These are phyloP conservation scores for Auricularia heimuer DNA, from an alignment of 768 basidiomycete species.

Conservation along the genomic window DNA sequence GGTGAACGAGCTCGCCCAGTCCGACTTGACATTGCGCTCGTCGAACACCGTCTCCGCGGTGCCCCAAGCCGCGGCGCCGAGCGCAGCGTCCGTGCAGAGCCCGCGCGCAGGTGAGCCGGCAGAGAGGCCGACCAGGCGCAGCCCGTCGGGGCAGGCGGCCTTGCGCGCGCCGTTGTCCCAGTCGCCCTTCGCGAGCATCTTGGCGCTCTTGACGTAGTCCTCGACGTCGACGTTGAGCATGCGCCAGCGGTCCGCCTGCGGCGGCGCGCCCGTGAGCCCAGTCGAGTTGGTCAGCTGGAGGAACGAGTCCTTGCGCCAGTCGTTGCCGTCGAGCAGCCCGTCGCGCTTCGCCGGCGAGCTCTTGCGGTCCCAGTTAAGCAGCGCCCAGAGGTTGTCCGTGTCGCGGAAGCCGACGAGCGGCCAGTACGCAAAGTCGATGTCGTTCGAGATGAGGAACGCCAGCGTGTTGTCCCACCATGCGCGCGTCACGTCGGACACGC, in stretches of 20 bases:
- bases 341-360: neutral
- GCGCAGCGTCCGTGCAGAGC: slow-evolving; percentile 6
- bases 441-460: neutral
- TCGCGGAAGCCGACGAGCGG: slow-evolving; percentile 6
- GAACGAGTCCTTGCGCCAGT: slow-evolving; percentile 6
- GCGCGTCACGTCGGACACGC: neutral
- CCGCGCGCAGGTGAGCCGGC: neutral
- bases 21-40: slow-evolving; percentile 4
- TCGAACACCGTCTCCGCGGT: slow-evolving; percentile 1
- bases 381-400: slow-evolving; percentile 7
- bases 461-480: slow-evolving; percentile 6
- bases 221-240: slow-evolving; percentile 5
- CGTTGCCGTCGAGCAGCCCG: slow-evolving; percentile 3
- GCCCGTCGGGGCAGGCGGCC: slow-evolving; percentile 1
- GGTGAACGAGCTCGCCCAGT: slow-evolving; percentile 5
- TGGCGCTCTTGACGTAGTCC: slow-evolving; percentile 7
- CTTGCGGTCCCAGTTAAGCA: slow-evolving; percentile 2
- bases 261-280: neutral
- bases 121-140: slow-evolving; percentile 5
- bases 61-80: neutral
- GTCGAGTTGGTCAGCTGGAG: slow-evolving; percentile 1
- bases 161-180: slow-evolving; percentile 8
- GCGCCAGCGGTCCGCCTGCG: neutral
- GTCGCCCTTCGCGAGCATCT: neutral
- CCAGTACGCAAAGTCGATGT: slow-evolving; percentile 9